Evolutionary conservation across 495 filamentous ascomycete species (phyloP).

Genomic region (Clohesyomyces aquaticus): DNA sequence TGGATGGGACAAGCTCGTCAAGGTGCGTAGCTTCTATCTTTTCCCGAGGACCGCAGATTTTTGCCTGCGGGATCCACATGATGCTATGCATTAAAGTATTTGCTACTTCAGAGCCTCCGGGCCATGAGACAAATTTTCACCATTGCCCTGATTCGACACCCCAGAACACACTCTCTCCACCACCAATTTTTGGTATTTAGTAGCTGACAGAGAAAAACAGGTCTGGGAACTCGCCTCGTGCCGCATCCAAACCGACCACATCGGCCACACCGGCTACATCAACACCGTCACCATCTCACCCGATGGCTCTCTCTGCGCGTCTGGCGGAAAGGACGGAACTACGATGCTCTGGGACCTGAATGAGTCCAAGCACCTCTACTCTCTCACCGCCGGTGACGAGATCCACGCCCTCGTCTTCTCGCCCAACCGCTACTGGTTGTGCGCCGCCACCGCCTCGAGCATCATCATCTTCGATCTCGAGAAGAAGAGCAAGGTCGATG

Average conservation of each 20-base stretch:
- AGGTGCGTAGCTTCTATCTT: constrained; percentile 71
- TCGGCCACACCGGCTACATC: constrained; percentile 99
- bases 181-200: background rate
- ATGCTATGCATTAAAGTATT: constrained; percentile 92
- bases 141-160: constrained; percentile 76
- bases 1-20: constrained; percentile 99
- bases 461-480: constrained; percentile 99
- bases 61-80: constrained; percentile 69
- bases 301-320: constrained; percentile 98
- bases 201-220: constrained; percentile 52
- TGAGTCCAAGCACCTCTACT: constrained; percentile 99
- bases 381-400: constrained; percentile 98
- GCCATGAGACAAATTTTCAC: constrained; percentile 98
- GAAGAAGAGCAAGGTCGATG: constrained; percentile 99
- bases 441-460: constrained; percentile 91
- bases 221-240: constrained; percentile 99
- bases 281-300: constrained; percentile 99
- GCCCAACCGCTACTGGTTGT: constrained; percentile 99
- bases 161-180: background rate
- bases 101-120: constrained; percentile 99
- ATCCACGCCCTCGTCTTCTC: constrained; percentile 99
- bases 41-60: constrained; percentile 13
- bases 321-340: constrained; percentile 98
- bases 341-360: constrained; percentile 99
- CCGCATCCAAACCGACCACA: constrained; percentile 99